These are phyloP conservation scores for Epichloe gansuensis DNA, from an alignment of 2,329 filamentous ascomycete genomes.

Conservation along the genomic window DNA sequence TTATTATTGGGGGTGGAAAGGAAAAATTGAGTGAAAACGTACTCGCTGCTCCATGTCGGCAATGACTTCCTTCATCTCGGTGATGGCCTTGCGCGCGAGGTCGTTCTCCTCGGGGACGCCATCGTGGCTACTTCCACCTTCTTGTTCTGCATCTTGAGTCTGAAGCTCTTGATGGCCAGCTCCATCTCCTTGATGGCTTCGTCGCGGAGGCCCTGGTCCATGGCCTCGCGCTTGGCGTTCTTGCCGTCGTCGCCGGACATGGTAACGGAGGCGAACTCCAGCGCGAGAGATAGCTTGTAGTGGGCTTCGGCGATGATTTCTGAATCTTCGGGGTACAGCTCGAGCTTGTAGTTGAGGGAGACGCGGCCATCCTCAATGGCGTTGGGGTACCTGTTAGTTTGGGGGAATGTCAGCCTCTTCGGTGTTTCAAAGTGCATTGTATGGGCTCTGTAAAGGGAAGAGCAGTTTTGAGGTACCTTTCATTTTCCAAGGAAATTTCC, in stretches of 20 bases:
- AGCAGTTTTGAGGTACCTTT: conserved; percentile 40
- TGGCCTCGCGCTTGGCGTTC: conserved; percentile 32
- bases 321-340: conserved; percentile 68
- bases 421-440: neutral
- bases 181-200: conserved; percentile 63
- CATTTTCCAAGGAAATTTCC: conserved; percentile 94
- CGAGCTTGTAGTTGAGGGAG: conserved; percentile 65
- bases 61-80: conserved; percentile 66
- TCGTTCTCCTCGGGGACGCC: conserved; percentile 56
- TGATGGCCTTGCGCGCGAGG: conserved; percentile 46
- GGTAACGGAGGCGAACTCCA: conserved; percentile 83
- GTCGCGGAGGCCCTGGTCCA: conserved; percentile 59
- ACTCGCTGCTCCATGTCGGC: conserved; percentile 67
- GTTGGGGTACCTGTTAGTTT: conserved; percentile 51
- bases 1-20: neutral
- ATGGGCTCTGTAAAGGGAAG: neutral
- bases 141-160: conserved; percentile 57
- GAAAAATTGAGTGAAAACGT: conserved; percentile 17
- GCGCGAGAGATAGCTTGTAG: conserved; percentile 87
- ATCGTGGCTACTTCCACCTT: conserved; percentile 52
- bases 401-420: neutral
- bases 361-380: conserved; percentile 77
- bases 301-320: conserved; percentile 87
- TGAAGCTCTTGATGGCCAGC: conserved; percentile 60
- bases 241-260: conserved; percentile 38